Percentiles rank a stretch among this genome's conserved stretches.
phyloP scores from a whole-genome alignment of 2,329 filamentous ascomycete genomes.

The Phyllosticta citrichinensis region DNA sequence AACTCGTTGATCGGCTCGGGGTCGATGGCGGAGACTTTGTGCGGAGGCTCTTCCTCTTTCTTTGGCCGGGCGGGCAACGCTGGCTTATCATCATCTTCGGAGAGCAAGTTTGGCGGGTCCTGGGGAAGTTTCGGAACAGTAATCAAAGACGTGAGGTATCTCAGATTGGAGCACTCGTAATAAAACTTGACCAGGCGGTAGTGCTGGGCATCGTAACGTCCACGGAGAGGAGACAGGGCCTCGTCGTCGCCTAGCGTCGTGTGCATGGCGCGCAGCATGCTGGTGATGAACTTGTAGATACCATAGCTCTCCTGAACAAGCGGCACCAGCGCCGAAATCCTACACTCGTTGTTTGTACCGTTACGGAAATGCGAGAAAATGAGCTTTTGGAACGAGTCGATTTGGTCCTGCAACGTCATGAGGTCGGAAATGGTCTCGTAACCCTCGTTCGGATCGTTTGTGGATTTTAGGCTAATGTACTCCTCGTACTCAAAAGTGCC shows the following conservation, averaged over 20 bases:
- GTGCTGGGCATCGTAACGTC: constrained; percentile 89
- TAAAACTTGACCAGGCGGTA: constrained; percentile 96
- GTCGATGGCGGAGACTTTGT: constrained; percentile 47
- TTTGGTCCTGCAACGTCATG: constrained; percentile 95
- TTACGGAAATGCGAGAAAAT: constrained; percentile 94
- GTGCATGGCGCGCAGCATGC: constrained; percentile 98
- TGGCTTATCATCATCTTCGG: constrained; percentile 67
- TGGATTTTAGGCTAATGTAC: constrained; percentile 94
- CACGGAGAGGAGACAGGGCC: constrained; percentile 75
- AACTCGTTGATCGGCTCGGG: constrained; percentile 96
- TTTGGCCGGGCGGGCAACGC: constrained; percentile 67
- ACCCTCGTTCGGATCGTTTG: constrained; percentile 97
- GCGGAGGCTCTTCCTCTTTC: constrained; percentile 60
- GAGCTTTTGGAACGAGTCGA: constrained; percentile 95
- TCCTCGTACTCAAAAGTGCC: constrained; percentile 99
- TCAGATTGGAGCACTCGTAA: constrained; percentile 95
- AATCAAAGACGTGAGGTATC: constrained; percentile 92
- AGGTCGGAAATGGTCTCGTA: constrained; percentile 93
- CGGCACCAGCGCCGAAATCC: constrained; percentile 86
- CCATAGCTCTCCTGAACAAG: constrained; percentile 97
- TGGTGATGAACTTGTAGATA: constrained; percentile 99
- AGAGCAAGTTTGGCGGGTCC: constrained; percentile 80
- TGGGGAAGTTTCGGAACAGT: constrained; percentile 92
- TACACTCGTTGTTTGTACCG: constrained; percentile 88
- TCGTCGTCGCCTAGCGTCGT: constrained; percentile 90